Evolutionary conservation across 805 yeast species (phyloP), one percentile per base, ranked within the genome.

Genomic region (Yamadazyma akitaensis): DNA sequence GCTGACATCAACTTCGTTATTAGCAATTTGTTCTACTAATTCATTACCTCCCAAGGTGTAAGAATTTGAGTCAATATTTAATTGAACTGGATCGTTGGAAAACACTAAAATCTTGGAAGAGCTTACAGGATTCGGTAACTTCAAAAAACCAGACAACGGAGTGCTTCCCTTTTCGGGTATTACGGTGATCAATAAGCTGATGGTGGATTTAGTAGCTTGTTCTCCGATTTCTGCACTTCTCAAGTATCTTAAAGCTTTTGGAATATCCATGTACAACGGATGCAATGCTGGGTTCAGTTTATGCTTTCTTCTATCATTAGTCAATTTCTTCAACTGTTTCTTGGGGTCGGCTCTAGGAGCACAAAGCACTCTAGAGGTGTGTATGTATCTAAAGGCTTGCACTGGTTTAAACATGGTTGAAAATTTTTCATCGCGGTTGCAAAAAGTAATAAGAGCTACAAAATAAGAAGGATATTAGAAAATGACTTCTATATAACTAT

Each of bases 201-300:
- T 72, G 19, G 91, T 84, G 18, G 92, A 82, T 55, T 82, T 81
- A n/a, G 76, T 68, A 4, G 76, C 70, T 2, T 92, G 81, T 59
- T 86, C 81, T 5, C 99, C 98, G 5, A 90, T 95, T 64, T 90
- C 97, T 5, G 90, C 81, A 0, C 98, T 96, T 52, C 97, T 76
- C 47, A 92, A 62, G 59, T 82, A 90, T 56, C 86, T 76, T 63
- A 89, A 64, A 1, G 97, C 97, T 26, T 70, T 65, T 5, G 86
- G 79, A 7, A 89, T 73, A 42, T 80, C 82, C 85, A 87, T 81
- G 60, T 81, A 84, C 45, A 85, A 70, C 1, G 91, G 91, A 43
- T 75, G 74, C 12, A 53, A 65, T 61, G 54, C 67, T 48, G 74
- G 76, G 50, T 63, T 83, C 41, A 57, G 62, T 48, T 62, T 63